Base-by-base conservation (phyloP, 2,329 filamentous ascomycete genomes). In the Aspergillus phoenicis region DNA sequence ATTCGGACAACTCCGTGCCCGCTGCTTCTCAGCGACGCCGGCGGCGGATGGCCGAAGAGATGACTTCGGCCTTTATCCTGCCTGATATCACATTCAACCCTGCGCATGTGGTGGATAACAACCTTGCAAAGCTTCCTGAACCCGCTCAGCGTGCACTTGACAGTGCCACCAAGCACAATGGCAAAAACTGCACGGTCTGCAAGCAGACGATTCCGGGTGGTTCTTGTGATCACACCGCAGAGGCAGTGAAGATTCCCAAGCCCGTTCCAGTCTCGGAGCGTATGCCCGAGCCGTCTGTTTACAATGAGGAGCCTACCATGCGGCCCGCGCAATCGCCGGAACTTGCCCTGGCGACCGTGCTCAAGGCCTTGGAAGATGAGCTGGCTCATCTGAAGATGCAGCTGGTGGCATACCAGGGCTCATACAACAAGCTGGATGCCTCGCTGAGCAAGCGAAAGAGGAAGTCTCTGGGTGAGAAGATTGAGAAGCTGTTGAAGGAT, bases 301-400 rank as follows among this genome's bases (percentile, higher is more conserved):
- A 85, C 62, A 81, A 85, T 52, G 80, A 82, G n/a, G 84, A 87
- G 55, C 83, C 83, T 0, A 89, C 86, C 0, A 72, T 88, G 51
- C 84, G 86, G 0, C 86, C 81, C 5, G 83, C 88, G 1, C 88
- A 91, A 70, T 80, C 86, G 1, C 91, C 91, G 0, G 87, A 85
- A 4, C 78, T 88, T 47, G 91, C 92, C 8, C 85, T 97, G 24
- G 89, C 90, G 7, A 86, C 88, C n/a, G 90, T 96, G 22, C 88
- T 96, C 73, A 95, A 96, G 77, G 85, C 87, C 7, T 80, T 96
- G 3, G 83, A 91, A 67, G 91, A 96, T 72, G 93, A 97, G 74
- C 84, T 93, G 48, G 83, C 84, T 11, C 91, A 96, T 72, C 78
- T 96, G 57, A 89, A 91, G 75, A 82, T 89, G 66, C 84, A 89